phyloP scores from a whole-genome alignment of 1,139 yeast genomes.

The Yamadazyma jaroonii region DNA sequence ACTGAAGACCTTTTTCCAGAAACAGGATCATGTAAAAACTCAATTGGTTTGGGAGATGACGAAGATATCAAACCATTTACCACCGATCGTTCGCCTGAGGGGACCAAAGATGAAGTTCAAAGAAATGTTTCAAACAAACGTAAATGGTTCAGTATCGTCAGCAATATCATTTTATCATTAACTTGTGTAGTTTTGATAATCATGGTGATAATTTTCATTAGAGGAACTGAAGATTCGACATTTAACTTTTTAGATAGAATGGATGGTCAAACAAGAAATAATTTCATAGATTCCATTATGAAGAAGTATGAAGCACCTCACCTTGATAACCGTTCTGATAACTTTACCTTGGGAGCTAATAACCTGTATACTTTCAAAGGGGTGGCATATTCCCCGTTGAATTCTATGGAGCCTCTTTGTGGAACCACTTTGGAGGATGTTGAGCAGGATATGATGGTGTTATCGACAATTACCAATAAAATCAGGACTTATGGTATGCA shows the following conservation, averaged over 20 bases:
- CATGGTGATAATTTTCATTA: too few relatives aligned
- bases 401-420: slow-evolving; percentile 51
- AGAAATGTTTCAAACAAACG: too few relatives aligned
- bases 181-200: too few relatives aligned
- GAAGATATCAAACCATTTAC: background rate
- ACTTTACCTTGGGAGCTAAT: background rate
- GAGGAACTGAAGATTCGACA: background rate
- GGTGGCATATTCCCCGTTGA: slow-evolving; percentile 56
- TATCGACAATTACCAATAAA: slow-evolving; percentile 58
- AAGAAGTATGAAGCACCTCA: background rate
- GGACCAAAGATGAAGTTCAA: too few relatives aligned
- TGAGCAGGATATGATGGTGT: slow-evolving; percentile 49
- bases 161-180: too few relatives aligned
- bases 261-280: background rate
- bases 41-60: background rate
- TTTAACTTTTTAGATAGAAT: background rate
- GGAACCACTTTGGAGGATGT: slow-evolving; percentile 49
- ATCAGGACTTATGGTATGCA: slow-evolving; percentile 63
- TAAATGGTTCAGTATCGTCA: too few relatives aligned
- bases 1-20: too few relatives aligned
- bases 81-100: too few relatives aligned
- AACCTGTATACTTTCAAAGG: slow-evolving; percentile 43
- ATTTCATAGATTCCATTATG: background rate
- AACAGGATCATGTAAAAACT: background rate
- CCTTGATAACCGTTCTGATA: background rate